Base-by-base conservation (phyloP, 2,329 filamentous ascomycete species). In the Paraconiothyrium sp. region DNA sequence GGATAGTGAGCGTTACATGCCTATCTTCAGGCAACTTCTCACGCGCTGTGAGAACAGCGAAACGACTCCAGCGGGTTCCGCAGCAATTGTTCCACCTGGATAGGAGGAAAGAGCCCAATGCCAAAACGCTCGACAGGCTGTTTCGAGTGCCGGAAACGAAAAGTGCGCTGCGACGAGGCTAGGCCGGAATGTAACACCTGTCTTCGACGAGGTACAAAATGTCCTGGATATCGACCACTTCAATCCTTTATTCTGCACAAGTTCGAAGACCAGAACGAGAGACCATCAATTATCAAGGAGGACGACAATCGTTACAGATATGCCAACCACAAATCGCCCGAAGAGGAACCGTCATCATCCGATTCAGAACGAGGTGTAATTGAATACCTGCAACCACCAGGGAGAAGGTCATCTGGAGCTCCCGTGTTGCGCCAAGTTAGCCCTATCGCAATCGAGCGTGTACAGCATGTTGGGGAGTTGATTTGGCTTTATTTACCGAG, bases 131-230 rank as follows among this genome's bases (percentile, higher is more conserved):
- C 73, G 34, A 65, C 70, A 39, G 76, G 76, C 43, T 78, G 76
- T 65, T 78, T 78, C 60, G 71, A 74, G 61, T 78, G 76, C 63
- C 73, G 76, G 65, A 73, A 74, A 66, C 72, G 76, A 35, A 78
- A 78, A 57, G 76, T 78, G 32, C 69, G 76, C 48, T 78, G 76
- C 62, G 76, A 78, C 57, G 76, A 77, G 58, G 61, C 70, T 37
- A 75, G 72, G 54, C 76, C 76, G 37, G 76, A 78, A 60, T 78
- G 76, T 62, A 74, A 70, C 46, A 76, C 65, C 6, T 78, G 76
- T 56, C 35, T 76, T 52, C 69, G 74, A 49, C 68, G 76, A 24
- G 75, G 76, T 47, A 75, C 71, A 13, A 76, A 75, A 67, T 78
- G 76, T 49, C 76, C 73, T 54, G 76, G 76, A 39, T 78, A 77